Base-by-base conservation (phyloP, 106 monocot species). In the Hemerocallis citrina region DNA sequence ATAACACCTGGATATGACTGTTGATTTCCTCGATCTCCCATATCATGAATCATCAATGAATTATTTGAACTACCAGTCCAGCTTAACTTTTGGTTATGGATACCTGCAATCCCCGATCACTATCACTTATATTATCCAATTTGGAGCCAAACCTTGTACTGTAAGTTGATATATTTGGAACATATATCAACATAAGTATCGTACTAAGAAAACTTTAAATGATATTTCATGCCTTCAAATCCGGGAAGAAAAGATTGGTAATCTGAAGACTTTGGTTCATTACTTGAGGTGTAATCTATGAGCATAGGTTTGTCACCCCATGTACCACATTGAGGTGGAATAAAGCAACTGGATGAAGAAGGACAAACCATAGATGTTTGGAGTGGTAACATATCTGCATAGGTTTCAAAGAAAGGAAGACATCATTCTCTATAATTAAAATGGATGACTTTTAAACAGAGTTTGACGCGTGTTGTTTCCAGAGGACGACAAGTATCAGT, bases 51-150 rank as follows among this genome's bases (percentile, higher is more conserved):
- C 33, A 30, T 7, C 24, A 9, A 55, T 34, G 70, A 31, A 67
- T 30, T 20, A 62, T 71, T 74, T 11, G 66, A 64, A 68, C 42
- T 72, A 25, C 71, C 63, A 37, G 24, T 56, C 80, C 70, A 80
- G 51, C 47, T 3, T 9, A 63, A 43, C 8, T 60, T 75, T 67
- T 62, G 67, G 34, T 44, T 52, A 39, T 72, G 43, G 15, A 62
- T 71, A 45, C 9, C 35, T 57, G 62, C 34, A 30, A 73, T 64
- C 17, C 63, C 41, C n/a, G 50, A 35, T 58, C 63, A 72, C 8
- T 42, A 59, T 51, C 51, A 59, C 63, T 75, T 81, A 46, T 4
- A 20, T 40, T 35, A 31, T 34, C 21, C 39, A 61, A 48, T 3
- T 74, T 51, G 7, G 35, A 50, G 3, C 44, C 44, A 45, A 45